Evolutionary conservation across 2,329 filamentous ascomycete species (phyloP), one percentile per base, ranked within the genome.

Genomic region (Pseudofabraea citricarpa): DNA sequence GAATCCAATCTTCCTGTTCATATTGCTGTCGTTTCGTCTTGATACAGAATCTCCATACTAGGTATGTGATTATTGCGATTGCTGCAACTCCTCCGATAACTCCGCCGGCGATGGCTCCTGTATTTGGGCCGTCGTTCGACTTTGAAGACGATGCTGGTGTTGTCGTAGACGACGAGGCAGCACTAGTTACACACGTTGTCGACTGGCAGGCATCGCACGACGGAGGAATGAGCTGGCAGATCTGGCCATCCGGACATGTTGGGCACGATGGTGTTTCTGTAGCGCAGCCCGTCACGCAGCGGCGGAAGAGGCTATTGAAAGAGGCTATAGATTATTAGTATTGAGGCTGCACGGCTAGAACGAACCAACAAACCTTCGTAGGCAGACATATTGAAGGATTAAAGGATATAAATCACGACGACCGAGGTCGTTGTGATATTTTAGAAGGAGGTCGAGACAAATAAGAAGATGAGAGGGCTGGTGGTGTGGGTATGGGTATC

Each of bases 41-140:
- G 61, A 95, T 83, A 62, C 83, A 88, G 69, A 88, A 95, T 63
- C 83, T 84, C 86, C 88, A 97, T 24, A 96, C 74, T 31, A 95
- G 66, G 56, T 90, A 95, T 3, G 84, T 84, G 41, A 87, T 62
- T 27, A 88, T 66, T n/a, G 77, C 84, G 41, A 97, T 74, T 36
- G 82, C 74, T n/a, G 75, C 74, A 12, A 97, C 64, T 53, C 90
- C 93, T 51, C 90, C 93, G 33, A 97, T 71, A 8, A 96, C 90
- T 52, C 91, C 91, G 52, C 93, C 93, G 2, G 86, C 91, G 52
- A 98, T 96, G 24, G 88, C 87, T 32, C 90, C 90, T 2, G 84
- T 72, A 54, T 87, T 90, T 6, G 85, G 77, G 6, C 77, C 74
- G 9, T 54, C 53, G 12, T 62, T 58, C n/a, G 58, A 61, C 8